phyloP scores from a whole-genome alignment of 148 eudicot species.

The Nepenthes gracilis region DNA sequence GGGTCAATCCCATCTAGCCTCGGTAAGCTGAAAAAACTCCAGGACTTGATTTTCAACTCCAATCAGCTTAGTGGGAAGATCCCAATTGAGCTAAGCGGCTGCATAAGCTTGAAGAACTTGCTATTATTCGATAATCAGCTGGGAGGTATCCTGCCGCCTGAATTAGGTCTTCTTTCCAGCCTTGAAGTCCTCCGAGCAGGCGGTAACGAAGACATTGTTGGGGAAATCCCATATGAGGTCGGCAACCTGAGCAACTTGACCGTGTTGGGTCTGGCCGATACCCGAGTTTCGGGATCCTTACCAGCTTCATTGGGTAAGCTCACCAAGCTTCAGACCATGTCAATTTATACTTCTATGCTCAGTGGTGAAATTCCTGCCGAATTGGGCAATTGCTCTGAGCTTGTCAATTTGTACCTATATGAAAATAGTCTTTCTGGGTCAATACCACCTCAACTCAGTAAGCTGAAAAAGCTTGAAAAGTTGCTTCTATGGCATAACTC shows the following conservation, averaged over 20 bases:
- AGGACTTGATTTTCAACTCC: constrained; percentile 40
- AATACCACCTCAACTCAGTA: constrained; percentile 50
- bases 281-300: constrained; percentile 41
- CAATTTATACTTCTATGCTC: constrained; percentile 54
- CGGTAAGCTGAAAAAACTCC: constrained; percentile 28
- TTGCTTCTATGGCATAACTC: constrained; percentile 64
- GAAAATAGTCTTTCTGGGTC: constrained; percentile 60
- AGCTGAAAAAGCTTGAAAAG: constrained; percentile 37
- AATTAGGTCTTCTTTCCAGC: constrained; percentile 17
- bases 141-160: constrained; percentile 29
- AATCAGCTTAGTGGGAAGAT: constrained; percentile 44
- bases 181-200: constrained; percentile 37
- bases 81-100: constrained; percentile 30
- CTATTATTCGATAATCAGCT: constrained; percentile 36
- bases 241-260: constrained; percentile 34
- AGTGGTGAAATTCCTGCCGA: constrained; percentile 60
- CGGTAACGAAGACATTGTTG: constrained; percentile 44
- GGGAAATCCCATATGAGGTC: constrained; percentile 35
- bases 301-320: constrained; percentile 43
- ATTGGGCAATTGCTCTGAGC: constrained; percentile 64
- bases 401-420: constrained; percentile 53
- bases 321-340: constrained; percentile 41
- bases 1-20: constrained; percentile 37
- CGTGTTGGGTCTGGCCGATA: constrained; percentile 52
- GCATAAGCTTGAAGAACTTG: constrained; percentile 26